Evolutionary conservation across 768 basidiomycete genomes (phyloP), one percentile per base, ranked within the genome.

Genomic region (Phlebiopsis gigantea): DNA sequence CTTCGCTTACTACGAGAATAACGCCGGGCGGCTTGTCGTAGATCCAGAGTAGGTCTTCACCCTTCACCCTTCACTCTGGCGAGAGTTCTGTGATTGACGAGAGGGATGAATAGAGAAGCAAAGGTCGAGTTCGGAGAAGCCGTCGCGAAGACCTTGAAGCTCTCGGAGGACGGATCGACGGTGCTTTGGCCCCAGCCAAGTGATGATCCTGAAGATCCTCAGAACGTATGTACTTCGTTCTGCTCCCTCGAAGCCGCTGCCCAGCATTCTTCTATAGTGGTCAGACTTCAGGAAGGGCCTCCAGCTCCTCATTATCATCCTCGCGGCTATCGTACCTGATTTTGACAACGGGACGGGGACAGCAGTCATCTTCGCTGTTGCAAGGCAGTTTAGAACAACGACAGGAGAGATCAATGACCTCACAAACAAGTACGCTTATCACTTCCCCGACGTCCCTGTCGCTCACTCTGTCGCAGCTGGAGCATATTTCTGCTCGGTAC

Each of bases 111-210:
- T 57, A 84, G 82, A 31, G 85, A 88, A 70, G 86, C 86, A 0
- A 74, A 72, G 62, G 69, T 79, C 52, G 85, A 85, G 68, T 79
- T 85, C 49, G 85, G 85, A 5, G 79, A 79, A 19, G 70, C 69
- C 1, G 65, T 84, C 39, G 83, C 84, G 0, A 70, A 77, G 4
- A 73, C 63, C 43, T 72, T 87, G 54, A 87, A 87, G 73, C 71
- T 84, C 5, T 76, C 80, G 4, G 57, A 62, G 12, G 81, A 84
- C 55, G 84, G 84, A 0, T 78, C 72, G 19, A 82, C 76, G 46
- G 77, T 87, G 5, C 75, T 88, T 0, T 87, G 85, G 83, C 86
- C 86, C 21, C 85, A 87, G 62, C 85, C 86, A 1, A 76, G 79
- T 1, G 80, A 85, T 61, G 76, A 81, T 44, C 76, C 78, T 0